These are phyloP conservation scores for Ophiosphaerella narmari DNA, from an alignment of 2,329 filamentous ascomycete species.

Conservation along the genomic window DNA sequence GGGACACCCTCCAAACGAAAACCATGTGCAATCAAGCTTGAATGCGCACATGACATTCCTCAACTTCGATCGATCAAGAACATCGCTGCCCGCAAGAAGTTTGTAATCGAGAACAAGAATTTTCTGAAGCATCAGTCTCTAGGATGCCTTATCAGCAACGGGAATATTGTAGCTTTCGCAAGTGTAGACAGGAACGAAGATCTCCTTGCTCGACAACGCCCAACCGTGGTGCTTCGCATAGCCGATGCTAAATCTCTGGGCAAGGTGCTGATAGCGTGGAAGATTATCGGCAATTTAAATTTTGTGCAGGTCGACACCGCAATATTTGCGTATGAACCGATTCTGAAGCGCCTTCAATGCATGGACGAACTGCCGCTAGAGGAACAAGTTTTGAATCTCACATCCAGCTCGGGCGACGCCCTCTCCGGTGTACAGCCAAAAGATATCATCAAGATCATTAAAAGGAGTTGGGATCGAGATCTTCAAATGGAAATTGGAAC, in stretches of 20 bases:
- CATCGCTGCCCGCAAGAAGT: conserved; percentile 49
- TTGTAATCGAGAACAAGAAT: conserved; percentile 50
- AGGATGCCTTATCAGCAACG: conserved; percentile 61
- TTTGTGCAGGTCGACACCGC: conserved; percentile 68
- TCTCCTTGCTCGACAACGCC: conserved; percentile 50
- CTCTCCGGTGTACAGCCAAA: conserved; percentile 30
- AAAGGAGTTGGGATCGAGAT: conserved; percentile 14
- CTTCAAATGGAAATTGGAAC: conserved; percentile 26
- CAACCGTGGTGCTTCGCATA: conserved; percentile 59
- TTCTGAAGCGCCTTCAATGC: conserved; percentile 63
- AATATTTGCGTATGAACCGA: conserved; percentile 71
- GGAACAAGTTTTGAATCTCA: conserved; percentile 54
- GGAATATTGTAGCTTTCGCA: conserved; percentile 64
- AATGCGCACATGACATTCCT: conserved; percentile 51
- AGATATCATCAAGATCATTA: conserved; percentile 31
- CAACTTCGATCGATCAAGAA: conserved; percentile 42
- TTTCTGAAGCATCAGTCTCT: conserved; percentile 65
- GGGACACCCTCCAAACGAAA: conserved; percentile 37
- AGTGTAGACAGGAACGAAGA: conserved; percentile 58
- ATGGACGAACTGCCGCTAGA: conserved; percentile 62
- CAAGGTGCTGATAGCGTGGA: conserved; percentile 50
- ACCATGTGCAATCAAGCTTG: conserved; percentile 48
- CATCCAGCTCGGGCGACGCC: conserved; percentile 16
- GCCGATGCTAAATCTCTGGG: conserved; percentile 52
- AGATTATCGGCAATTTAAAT: conserved; percentile 35